Conservation (phyloP, 495 filamentous ascomycete genomes). For the Aspergillus steynii region DNA sequence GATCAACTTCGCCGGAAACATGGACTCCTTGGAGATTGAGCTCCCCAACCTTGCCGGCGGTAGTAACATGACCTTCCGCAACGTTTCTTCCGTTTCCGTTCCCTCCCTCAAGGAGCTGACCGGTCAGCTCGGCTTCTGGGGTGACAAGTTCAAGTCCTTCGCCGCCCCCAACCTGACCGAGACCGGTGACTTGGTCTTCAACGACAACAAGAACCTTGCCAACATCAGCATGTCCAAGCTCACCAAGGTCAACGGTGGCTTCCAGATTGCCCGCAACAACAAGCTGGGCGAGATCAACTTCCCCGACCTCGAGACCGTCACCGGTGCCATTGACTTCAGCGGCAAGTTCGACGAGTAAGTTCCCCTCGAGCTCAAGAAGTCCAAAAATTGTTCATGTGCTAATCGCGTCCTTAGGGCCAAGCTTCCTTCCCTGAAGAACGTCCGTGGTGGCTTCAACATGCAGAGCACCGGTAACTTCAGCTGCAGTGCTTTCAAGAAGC, state of each 20-base stretch:
- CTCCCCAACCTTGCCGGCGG: constrained; percentile 79
- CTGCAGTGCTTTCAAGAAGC: constrained; percentile 49
- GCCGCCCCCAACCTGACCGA: constrained; percentile 76
- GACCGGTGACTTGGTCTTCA: constrained; percentile 76
- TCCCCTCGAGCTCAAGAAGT: background rate
- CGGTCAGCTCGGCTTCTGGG: constrained; percentile 80
- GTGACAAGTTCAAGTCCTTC: constrained; percentile 69
- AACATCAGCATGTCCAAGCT: constrained; percentile 76
- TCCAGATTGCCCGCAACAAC: constrained; percentile 88
- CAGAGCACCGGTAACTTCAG: constrained; percentile 68
- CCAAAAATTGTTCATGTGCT: background rate
- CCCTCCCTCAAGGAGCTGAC: constrained; percentile 78
- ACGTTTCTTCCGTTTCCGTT: constrained; percentile 70
- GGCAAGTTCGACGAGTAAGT: constrained; percentile 84
- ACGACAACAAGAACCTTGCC: constrained; percentile 69
- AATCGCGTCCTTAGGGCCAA: constrained; percentile 52
- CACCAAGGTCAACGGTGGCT: constrained; percentile 68
- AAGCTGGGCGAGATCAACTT: constrained; percentile 65
- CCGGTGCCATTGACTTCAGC: constrained; percentile 85
- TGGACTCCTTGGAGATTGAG: constrained; percentile 60
- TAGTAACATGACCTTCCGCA: constrained; percentile 83
- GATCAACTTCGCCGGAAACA: constrained; percentile 61
- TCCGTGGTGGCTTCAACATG: constrained; percentile 85
- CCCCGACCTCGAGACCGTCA: constrained; percentile 63
- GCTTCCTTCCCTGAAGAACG: constrained; percentile 68